Evolutionary conservation across 208 protist genomes (phyloP), one percentile per base, ranked within the genome.

Genomic region (Crithidia sp.): DNA sequence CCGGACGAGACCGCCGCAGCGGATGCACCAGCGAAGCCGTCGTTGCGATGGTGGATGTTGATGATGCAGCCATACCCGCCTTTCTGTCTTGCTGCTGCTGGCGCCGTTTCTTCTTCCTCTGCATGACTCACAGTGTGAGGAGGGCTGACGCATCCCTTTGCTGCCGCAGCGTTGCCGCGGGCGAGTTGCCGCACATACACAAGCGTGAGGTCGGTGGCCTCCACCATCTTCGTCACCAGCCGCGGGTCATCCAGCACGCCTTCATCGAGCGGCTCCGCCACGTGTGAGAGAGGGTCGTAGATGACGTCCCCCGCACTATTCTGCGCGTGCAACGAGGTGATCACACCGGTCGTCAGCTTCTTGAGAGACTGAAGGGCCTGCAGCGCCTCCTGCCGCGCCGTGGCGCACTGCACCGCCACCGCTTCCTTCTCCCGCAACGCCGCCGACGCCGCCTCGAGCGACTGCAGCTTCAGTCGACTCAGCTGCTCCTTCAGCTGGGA

Each of bases 401-500:
- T 44, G 19, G 63, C 53, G 16, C 57, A 49, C 47, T 74, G 71
- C 19, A 12, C 17, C 3, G 50, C 36, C 4, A 65, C 17, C 10
- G 47, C 39, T 40, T 68, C 71, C 28, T 67, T 56, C 44, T 83
- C 58, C 67, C 79, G 59, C 28, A 71, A 59, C 9, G 65, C 53
- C 13, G 56, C 65, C n/a, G 74, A 39, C 16, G 74, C 70, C 43
- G 55, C 66, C 43, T 75, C 50, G 3, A 80, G 67, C 12, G 86
- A 80, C n/a, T 78, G 57, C 54, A 76, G 58, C 50, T 71, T 70
- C 7, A 86, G 58, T 12, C 78, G 64, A 6, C 44, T 69, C 4
- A 95, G 62, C 44, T 85, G 74, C 19, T 81, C 77, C 59, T 92
- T 84, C 19, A 97, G 57, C 54, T 84, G 81, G 7, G 78, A 71